Evolutionary conservation across 2,329 filamentous ascomycete species (phyloP).

Genomic region (Diplodia corticola): DNA sequence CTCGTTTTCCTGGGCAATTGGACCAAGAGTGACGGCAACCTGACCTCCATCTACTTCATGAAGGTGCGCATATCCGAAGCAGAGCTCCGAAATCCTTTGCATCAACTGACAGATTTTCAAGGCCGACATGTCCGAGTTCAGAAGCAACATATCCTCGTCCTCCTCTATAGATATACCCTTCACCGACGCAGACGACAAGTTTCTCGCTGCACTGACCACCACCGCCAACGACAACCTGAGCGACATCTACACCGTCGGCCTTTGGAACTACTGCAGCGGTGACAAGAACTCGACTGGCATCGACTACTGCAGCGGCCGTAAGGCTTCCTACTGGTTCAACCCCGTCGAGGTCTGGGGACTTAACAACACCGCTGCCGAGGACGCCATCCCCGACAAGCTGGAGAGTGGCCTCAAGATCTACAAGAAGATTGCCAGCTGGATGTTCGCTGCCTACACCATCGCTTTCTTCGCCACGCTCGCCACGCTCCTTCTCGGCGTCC

Average conservation of each 20-base stretch:
- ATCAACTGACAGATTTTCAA: constrained; percentile 43
- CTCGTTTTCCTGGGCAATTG: constrained; percentile 60
- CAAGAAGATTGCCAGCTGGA: constrained; percentile 73
- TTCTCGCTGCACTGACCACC: constrained; percentile 43
- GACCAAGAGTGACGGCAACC: constrained; percentile 48
- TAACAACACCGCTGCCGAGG: constrained; percentile 53
- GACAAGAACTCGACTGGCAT: constrained; percentile 51
- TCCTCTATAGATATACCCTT: constrained; percentile 29
- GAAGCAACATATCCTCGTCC: constrained; percentile 52
- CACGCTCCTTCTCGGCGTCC: constrained; percentile 76
- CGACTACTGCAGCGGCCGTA: constrained; percentile 67
- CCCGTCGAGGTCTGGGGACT: constrained; percentile 67
- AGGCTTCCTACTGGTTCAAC: constrained; percentile 76
- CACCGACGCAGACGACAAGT: constrained; percentile 38
- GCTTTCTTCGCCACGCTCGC: constrained; percentile 68
- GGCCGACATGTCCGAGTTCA: constrained; percentile 34
- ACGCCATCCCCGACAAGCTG: constrained; percentile 62
- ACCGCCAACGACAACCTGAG: constrained; percentile 54
- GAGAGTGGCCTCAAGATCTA: constrained; percentile 70
- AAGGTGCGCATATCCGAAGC: constrained; percentile 51
- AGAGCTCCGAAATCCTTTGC: background rate
- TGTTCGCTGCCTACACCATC: constrained; percentile 76
- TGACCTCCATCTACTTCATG: constrained; percentile 58
- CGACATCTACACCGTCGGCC: constrained; percentile 75
- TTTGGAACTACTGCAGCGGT: constrained; percentile 85